Evolutionary conservation across 2,329 filamentous ascomycete species (phyloP), one percentile per base, ranked within the genome.

Genomic region (Keithomyces neogunnii): DNA sequence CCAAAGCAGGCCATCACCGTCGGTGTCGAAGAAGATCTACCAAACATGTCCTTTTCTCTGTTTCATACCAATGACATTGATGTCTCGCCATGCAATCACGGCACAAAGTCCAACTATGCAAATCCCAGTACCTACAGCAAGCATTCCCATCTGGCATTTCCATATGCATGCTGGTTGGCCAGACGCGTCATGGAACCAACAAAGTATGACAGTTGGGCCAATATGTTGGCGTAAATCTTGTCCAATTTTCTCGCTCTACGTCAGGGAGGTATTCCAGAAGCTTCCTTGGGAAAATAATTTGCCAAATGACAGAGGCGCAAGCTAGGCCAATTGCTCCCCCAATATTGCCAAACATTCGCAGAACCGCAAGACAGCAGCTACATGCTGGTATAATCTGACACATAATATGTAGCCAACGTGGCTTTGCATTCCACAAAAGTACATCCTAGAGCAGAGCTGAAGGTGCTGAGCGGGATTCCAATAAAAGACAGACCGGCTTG

Each of bases 141-240:
- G 61, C 73, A 79, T 75, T n/a, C 68, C 62, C 36, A 68, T 67
- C 64, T 78, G 75, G 73, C 72, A 52, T 75, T 74, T 1, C 68
- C 73, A 54, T 85, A 86, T 0, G 82, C 76, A 6, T 69, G 61
- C 59, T 83, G 81, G 57, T 85, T 84, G 0, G 73, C 82, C 11
- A 69, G 50, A 2, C 80, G 63, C 9, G 67, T 67, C 0, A 68
- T 63, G 7, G 59, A 70, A 2, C 76, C 77, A 5, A 70, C 57
- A 0, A 69, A 64, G 56, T 80, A 82, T 48, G 62, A 64, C 1
- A 81, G 62, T 55, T 85, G 81, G 6, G 69, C 70, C 1, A 64
- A 65, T 38, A 85, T 56, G 56, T 75, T 73, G 5, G 72, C 72
- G 53, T 82, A 84, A 45, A 86, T 80, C 26, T 62, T 61, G 4